Conservation (phyloP, 2,329 filamentous ascomycete species). For the Dactylellina cionopaga region DNA sequence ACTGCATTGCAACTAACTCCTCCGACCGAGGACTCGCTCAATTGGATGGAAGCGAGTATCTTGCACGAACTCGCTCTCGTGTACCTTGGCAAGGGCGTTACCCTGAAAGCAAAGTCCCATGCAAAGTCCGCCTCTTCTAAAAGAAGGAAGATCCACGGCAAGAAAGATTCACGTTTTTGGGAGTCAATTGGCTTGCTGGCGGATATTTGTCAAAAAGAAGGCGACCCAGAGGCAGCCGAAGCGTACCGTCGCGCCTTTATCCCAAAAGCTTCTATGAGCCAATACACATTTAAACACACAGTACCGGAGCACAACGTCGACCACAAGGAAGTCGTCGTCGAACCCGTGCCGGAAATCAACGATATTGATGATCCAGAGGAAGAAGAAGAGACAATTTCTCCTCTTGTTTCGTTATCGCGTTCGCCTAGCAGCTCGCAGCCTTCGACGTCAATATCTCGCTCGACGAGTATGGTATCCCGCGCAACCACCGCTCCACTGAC, state of each 20-base stretch:
- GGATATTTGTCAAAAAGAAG: slow-evolving; percentile 39
- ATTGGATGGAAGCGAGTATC: slow-evolving; percentile 41
- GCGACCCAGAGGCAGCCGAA: slow-evolving; percentile 36
- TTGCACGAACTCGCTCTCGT: slow-evolving; percentile 41
- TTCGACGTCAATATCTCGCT: slow-evolving; percentile 20
- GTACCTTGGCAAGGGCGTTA: slow-evolving; percentile 29
- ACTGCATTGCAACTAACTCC: background rate
- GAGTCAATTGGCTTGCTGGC: slow-evolving; percentile 36
- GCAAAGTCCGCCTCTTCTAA: slow-evolving; percentile 30
- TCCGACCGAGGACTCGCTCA: slow-evolving; percentile 13
- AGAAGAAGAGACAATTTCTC: background rate
- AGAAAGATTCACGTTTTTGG: slow-evolving; percentile 33
- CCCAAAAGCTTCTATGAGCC: slow-evolving; percentile 1
- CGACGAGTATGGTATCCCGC: slow-evolving; percentile 16
- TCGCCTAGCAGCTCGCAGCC: slow-evolving; percentile 18
- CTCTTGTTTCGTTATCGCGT: slow-evolving; percentile 1
- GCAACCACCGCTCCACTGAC: slow-evolving; percentile 8
- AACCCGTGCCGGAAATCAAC: background rate
- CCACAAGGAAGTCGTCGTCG: slow-evolving; percentile 37
- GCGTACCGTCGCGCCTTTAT: slow-evolving; percentile 37
- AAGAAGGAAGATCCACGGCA: slow-evolving; percentile 37
- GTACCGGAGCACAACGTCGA: slow-evolving; percentile 13
- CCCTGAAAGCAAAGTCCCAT: slow-evolving; percentile 10
- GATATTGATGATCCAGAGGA: background rate
- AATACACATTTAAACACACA: slow-evolving; percentile 11